Conservation (phyloP, 257 asterid genomes). For the Ophiorrhiza pumila region DNA sequence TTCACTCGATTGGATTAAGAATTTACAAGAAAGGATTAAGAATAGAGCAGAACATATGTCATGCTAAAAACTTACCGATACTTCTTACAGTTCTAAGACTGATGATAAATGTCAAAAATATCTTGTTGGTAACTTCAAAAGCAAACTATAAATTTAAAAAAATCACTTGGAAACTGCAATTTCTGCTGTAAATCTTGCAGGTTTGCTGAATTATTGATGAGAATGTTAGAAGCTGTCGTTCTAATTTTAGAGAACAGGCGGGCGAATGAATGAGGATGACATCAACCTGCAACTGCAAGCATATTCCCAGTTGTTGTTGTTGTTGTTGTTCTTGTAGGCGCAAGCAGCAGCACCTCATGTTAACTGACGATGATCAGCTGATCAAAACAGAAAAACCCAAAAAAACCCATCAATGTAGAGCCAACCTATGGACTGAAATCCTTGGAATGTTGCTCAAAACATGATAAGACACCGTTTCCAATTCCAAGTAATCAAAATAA, state of each 20-base stretch:
- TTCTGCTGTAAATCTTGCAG: not conserved
- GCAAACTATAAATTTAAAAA: too few species aligned
- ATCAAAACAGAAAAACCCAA: not conserved
- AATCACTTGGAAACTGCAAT: not conserved
- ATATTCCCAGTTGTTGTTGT: too few species aligned
- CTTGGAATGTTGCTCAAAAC: conserved; percentile 31
- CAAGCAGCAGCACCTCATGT: not conserved
- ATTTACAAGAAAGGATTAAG: too few species aligned
- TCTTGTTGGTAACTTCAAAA: too few species aligned
- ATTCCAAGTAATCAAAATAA: conserved; percentile 10
- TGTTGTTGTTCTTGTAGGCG: not conserved
- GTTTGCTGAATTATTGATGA: not conserved
- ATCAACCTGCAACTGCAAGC: conserved; percentile 9
- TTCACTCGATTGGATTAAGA: too few species aligned
- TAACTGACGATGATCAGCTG: not conserved
- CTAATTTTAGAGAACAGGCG: conserved; percentile 4
- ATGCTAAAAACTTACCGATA: too few species aligned
- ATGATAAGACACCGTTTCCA: conserved; percentile 42
- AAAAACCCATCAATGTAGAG: not conserved
- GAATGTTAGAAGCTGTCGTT: not conserved
- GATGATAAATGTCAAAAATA: too few species aligned
- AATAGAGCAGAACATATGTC: too few species aligned
- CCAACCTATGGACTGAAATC: conserved; percentile 19
- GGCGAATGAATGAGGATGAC: too few species aligned
- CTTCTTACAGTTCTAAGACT: too few species aligned